Evolutionary conservation across 768 basidiomycete genomes (phyloP).

Genomic region (Auricularia sp.): DNA sequence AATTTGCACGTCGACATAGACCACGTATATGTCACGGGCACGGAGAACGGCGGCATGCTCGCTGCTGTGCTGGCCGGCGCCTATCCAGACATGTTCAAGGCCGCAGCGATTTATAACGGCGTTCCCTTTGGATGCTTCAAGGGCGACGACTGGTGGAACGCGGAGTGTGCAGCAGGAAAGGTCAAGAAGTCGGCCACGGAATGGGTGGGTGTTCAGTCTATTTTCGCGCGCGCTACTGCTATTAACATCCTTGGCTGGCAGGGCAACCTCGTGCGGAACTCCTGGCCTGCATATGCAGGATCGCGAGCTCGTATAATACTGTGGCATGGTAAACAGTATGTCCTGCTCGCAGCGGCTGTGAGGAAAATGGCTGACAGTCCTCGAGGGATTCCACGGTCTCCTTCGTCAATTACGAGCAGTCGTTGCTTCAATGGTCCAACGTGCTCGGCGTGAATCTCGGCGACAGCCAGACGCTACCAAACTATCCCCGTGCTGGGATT

Average conservation of each 20-base stretch:
- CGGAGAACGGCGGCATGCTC: neutral
- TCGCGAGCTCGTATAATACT: constrained; percentile 39
- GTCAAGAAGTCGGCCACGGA: constrained; percentile 33
- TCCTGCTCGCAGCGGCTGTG: neutral
- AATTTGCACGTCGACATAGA: neutral
- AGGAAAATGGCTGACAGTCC: constrained; percentile 10
- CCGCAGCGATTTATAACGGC: constrained; percentile 40
- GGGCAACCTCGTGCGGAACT: constrained; percentile 34
- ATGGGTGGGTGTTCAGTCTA: constrained; percentile 18
- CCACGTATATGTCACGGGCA: neutral
- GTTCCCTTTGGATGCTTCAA: constrained; percentile 47
- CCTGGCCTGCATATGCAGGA: constrained; percentile 46
- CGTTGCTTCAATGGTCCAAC: constrained; percentile 47
- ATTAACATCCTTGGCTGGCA: neutral
- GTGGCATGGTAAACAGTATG: constrained; percentile 33
- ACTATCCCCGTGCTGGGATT: neutral
- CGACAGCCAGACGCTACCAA: neutral
- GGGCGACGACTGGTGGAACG: constrained; percentile 32
- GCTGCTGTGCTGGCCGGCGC: constrained; percentile 34
- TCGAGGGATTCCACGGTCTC: constrained; percentile 36
- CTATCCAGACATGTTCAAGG: constrained; percentile 44
- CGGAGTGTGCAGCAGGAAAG: constrained; percentile 33
- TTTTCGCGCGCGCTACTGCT: neutral
- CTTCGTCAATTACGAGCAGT: constrained; percentile 40
- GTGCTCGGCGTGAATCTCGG: constrained; percentile 30